Percentiles rank a stretch among this genome's conserved stretches.
Conservation (phyloP, 768 basidiomycete species). For the Lanmaoa rubissima region DNA sequence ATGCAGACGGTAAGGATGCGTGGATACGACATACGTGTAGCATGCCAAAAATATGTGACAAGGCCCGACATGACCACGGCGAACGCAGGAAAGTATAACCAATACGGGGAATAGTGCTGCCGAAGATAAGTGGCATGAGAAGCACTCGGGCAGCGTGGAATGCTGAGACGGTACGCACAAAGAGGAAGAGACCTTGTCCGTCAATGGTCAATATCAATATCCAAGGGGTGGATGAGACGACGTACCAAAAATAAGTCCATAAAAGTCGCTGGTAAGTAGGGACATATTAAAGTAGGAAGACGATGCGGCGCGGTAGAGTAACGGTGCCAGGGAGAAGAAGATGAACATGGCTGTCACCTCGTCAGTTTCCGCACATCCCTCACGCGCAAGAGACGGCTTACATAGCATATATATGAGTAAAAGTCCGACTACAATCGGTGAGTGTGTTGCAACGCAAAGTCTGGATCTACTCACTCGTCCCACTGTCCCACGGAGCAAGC, state of each 20-base stretch:
- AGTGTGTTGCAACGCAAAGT: constrained; percentile 33
- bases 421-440: constrained; percentile 43
- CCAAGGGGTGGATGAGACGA: background rate
- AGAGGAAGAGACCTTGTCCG: constrained; percentile 48
- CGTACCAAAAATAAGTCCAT: constrained; percentile 70
- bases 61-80: constrained; percentile 67
- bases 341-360: constrained; percentile 60
- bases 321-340: constrained; percentile 78
- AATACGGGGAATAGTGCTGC: constrained; percentile 80
- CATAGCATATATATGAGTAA: constrained; percentile 44
- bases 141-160: background rate
- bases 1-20: background rate
- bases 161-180: constrained; percentile 34
- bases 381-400: constrained; percentile 4
- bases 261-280: constrained; percentile 86
- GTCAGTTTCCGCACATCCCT: background rate
- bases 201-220: background rate
- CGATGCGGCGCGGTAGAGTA: constrained; percentile 81
- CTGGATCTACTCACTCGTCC: constrained; percentile 48
- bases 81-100: constrained; percentile 86
- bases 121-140: constrained; percentile 1
- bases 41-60: constrained; percentile 82
- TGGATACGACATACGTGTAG: constrained; percentile 59
- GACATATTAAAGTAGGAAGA: constrained; percentile 84
- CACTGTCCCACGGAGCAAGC: constrained; percentile 65